Conservation (phyloP, 2,329 filamentous ascomycete genomes). For the Ophiostoma himal-ulmi region DNA sequence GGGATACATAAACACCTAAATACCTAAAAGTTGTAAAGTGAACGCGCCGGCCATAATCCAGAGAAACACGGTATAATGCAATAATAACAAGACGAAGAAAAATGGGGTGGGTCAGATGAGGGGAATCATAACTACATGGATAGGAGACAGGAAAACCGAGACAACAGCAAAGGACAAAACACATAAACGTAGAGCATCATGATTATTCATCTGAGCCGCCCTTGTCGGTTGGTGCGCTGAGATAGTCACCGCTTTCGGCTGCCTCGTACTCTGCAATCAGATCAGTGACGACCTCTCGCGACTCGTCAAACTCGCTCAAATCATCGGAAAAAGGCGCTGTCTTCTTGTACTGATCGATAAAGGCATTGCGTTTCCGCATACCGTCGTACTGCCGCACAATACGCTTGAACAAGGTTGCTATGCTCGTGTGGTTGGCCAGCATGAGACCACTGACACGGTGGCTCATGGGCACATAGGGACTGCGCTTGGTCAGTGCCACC, state of each 20-base stretch:
- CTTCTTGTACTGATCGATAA: conserved; percentile 93
- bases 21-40: neutral
- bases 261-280: conserved; percentile 93
- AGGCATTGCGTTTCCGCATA: conserved; percentile 93
- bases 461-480: conserved; percentile 88
- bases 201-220: conserved; percentile 31
- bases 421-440: conserved; percentile 96
- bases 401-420: conserved; percentile 92
- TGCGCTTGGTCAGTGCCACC: conserved; percentile 92
- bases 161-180: neutral
- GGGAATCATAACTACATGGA: conserved; percentile 19
- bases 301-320: conserved; percentile 90
- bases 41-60: conserved; percentile 16
- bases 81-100: neutral
- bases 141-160: neutral
- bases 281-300: conserved; percentile 83
- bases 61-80: neutral
- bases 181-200: neutral
- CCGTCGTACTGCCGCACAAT: conserved; percentile 90
- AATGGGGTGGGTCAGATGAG: conserved; percentile 1
- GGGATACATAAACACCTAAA: neutral
- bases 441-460: conserved; percentile 94
- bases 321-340: conserved; percentile 90
- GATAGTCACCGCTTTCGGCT: conserved; percentile 82
- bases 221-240: conserved; percentile 60